phyloP scores from a whole-genome alignment of 306 rosid species.

The Dicorynia guianensis region DNA sequence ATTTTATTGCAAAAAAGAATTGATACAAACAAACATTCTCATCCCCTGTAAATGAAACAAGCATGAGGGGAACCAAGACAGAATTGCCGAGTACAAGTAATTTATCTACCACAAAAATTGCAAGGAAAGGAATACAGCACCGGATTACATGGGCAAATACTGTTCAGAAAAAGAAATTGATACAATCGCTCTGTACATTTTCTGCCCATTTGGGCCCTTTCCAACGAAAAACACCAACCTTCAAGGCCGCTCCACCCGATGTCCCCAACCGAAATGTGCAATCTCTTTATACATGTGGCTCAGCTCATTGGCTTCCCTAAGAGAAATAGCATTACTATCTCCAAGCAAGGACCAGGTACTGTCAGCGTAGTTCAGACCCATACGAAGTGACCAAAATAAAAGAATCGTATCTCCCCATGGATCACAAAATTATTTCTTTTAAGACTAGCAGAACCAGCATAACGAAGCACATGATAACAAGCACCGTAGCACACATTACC shows the following conservation, averaged over 20 bases:
- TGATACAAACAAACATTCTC: constrained; percentile 16
- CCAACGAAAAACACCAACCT: constrained; percentile 42
- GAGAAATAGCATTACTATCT: constrained; percentile 40
- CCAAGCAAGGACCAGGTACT: constrained; percentile 36
- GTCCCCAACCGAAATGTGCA: constrained; percentile 22
- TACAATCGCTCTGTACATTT: constrained; percentile 54
- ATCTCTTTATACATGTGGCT: not conserved
- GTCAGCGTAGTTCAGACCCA: constrained; percentile 45
- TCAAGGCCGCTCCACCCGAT: constrained; percentile 36
- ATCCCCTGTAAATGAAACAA: constrained; percentile 24
- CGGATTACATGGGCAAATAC: constrained; percentile 33
- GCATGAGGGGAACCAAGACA: constrained; percentile 12
- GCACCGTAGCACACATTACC: constrained; percentile 94
- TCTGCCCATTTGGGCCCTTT: constrained; percentile 42
- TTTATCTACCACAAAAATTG: constrained; percentile 6
- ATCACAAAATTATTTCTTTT: constrained; percentile 88
- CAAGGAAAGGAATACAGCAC: constrained; percentile 26
- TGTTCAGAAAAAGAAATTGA: constrained; percentile 31
- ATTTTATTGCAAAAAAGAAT: constrained; percentile 42
- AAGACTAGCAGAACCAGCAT: constrained; percentile 89
- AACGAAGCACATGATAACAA: constrained; percentile 90
- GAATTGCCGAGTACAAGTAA: constrained; percentile 1
- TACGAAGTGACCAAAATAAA: constrained; percentile 47
- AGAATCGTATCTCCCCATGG: constrained; percentile 32
- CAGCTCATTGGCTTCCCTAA: constrained; percentile 45